Evolutionary conservation across 768 basidiomycete genomes (phyloP), one percentile per base, ranked within the genome.

Genomic region (Lentinula raphanica): DNA sequence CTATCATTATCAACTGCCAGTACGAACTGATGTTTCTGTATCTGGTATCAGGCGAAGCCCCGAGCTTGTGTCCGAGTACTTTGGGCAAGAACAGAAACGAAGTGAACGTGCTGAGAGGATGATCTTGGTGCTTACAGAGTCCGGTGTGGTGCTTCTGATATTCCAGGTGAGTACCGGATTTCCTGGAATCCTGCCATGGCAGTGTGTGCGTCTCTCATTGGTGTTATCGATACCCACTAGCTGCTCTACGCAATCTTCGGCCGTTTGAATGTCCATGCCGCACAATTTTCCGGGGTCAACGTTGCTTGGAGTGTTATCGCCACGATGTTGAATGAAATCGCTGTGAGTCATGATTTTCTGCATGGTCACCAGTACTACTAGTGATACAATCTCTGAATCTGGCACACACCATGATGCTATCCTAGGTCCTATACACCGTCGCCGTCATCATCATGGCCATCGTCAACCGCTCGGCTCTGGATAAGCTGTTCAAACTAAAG

Each of bases 91-190:
- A 23, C 17, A 39, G 19, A 53, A 39, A 6, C 51, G 51, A 27
- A 35, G 51, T 17, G 51, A 53, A 27, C n/a, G 13, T 6, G n/a
- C 17, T 3, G 51, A 53, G 25, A 53, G 27, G 51, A 25, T 39
- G 36, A 8, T 53, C 5, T 36, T 53, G 35, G 51, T 53, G 35
- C n/a, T 53, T 23, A 53, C 36, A 3, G 51, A 53, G 23, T 53
- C 51, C 13, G 51, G 51, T 11, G 36, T 39, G 2, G 32, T 53
- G 3, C 51, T 53, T 53, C 51, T 53, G 1, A 13, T 53, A 23
- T 53, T 53, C 51, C 51, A 53, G 51, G 51, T 53, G 6, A 11
- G 35, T 35, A n/a, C n/a, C n/a, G n/a, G n/a, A n/a, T n/a, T n/a
- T n/a, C n/a, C n/a, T n/a, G n/a, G n/a, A n/a, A n/a, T n/a, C n/a